Evolutionary conservation across 139 green algal species (phyloP).

Genomic region (Chlorella sp.): DNA sequence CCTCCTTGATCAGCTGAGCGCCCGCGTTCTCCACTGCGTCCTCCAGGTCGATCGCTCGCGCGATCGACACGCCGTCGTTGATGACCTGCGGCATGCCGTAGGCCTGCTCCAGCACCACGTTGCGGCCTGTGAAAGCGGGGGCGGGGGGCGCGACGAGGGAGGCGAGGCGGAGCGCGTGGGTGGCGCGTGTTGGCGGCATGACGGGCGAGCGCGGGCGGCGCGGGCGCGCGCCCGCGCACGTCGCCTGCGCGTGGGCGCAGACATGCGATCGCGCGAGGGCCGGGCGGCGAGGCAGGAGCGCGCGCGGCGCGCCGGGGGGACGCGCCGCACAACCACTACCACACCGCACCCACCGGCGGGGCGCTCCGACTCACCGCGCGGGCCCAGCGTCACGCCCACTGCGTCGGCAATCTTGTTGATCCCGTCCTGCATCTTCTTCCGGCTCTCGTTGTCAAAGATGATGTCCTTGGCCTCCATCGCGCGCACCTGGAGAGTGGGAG

Average conservation of each 20-base stretch:
- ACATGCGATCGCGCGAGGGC: neutral
- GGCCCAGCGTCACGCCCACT: constrained; percentile 94
- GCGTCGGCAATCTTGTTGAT: constrained; percentile 99
- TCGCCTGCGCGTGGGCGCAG: no score
- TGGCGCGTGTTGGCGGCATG: no score
- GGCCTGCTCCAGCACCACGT: constrained; percentile 96
- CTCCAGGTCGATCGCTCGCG: constrained; percentile 92
- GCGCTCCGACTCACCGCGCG: constrained; percentile 74
- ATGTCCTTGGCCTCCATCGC: constrained; percentile 95
- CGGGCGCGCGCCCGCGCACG: no score
- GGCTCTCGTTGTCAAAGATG: constrained; percentile 88
- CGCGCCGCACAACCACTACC: no score
- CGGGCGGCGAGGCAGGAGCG: neutral
- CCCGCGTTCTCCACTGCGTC: constrained; percentile 96
- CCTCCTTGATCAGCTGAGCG: constrained; percentile 98
- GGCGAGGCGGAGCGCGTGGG: no score
- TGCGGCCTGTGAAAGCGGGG: constrained; percentile 72
- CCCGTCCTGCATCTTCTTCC: constrained; percentile 85
- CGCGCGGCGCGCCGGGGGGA: no score
- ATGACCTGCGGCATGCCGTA: constrained; percentile 96
- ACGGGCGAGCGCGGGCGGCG: no score
- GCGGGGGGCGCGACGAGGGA: neutral
- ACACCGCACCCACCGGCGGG: no score
- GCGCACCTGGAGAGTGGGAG: constrained; percentile 65
- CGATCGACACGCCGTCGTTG: constrained; percentile 98